Percentiles rank a stretch among this genome's conserved stretches.
Conservation (phyloP, 192 early-diverging fungal species). For the Neocallimastix lanati region DNA sequence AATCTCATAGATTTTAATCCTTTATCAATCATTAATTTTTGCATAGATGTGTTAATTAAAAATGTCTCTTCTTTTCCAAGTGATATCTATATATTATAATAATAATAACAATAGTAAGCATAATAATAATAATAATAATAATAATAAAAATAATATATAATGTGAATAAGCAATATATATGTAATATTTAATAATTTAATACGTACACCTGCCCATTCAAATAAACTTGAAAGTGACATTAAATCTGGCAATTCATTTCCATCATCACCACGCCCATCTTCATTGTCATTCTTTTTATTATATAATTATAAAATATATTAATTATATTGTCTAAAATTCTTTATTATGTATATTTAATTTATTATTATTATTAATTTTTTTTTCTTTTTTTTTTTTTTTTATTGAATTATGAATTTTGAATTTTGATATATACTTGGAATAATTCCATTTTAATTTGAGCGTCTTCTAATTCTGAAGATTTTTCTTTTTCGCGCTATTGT, state of each 20-base stretch:
- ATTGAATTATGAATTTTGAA: too few species aligned
- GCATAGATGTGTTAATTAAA: constrained; percentile 26
- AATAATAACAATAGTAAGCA: too few species aligned
- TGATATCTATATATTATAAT: constrained; percentile 20
- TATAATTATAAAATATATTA: too few species aligned
- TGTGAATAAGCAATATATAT: too few species aligned
- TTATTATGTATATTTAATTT: too few species aligned
- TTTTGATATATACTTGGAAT: neutral
- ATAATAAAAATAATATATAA: too few species aligned
- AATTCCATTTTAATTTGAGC: constrained; percentile 1
- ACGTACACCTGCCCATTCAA: constrained; percentile 41
- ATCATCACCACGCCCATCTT: constrained; percentile 11
- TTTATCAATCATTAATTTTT: constrained; percentile 24
- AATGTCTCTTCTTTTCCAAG: constrained; percentile 36
- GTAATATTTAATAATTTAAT: too few species aligned
- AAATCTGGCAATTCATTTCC: constrained; percentile 38
- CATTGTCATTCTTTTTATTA: neutral
- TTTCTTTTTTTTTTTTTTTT: too few species aligned
- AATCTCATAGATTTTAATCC: constrained; percentile 32
- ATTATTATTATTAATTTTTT: too few species aligned
- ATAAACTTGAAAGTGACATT: constrained; percentile 28
- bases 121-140: too few species aligned
- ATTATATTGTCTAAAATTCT: too few species aligned
- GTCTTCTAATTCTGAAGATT: neutral
- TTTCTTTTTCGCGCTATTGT: neutral